Evolutionary conservation across 306 rosid species (phyloP).

Genomic region (Mucuna pruriens): DNA sequence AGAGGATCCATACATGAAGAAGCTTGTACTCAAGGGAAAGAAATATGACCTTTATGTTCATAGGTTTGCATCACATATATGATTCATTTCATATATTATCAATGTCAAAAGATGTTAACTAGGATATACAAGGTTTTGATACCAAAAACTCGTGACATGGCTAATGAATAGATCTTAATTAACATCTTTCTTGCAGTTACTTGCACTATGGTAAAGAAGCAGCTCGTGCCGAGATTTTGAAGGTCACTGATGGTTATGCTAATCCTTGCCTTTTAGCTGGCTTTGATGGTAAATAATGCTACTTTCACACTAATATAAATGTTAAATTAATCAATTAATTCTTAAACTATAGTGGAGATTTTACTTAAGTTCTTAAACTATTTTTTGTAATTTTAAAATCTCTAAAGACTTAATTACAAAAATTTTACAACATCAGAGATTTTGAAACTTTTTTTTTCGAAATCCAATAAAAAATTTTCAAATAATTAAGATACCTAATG

Average conservation of each 20-base stretch:
- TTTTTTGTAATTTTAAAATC: too few relatives aligned
- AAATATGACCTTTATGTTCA: slow-evolving; percentile 79
- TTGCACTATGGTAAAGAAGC: slow-evolving; percentile 75
- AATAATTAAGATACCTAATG: too few relatives aligned
- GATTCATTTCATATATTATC: neutral
- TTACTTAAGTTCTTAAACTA: too few relatives aligned
- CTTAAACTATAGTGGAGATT: too few relatives aligned
- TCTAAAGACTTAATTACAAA: too few relatives aligned
- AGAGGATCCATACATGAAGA: slow-evolving; percentile 62
- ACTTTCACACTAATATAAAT: too few relatives aligned
- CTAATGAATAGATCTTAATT: neutral
- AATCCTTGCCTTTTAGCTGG: slow-evolving; percentile 78
- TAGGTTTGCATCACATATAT: slow-evolving; percentile 56
- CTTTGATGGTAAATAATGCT: slow-evolving; percentile 68
- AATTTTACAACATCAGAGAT: too few relatives aligned
- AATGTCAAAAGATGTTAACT: too few relatives aligned
- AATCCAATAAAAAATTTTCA: too few relatives aligned
- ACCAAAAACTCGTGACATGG: neutral
- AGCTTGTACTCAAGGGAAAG: slow-evolving; percentile 60
- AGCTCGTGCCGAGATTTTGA: slow-evolving; percentile 77
- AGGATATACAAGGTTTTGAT: too few relatives aligned
- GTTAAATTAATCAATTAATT: too few relatives aligned
- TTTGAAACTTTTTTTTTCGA: too few relatives aligned
- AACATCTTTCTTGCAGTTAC: slow-evolving; percentile 53
- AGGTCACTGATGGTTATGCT: slow-evolving; percentile 52